These are phyloP conservation scores for Zasmidium angulare DNA, from an alignment of 2,329 filamentous ascomycete genomes.

Conservation along the genomic window DNA sequence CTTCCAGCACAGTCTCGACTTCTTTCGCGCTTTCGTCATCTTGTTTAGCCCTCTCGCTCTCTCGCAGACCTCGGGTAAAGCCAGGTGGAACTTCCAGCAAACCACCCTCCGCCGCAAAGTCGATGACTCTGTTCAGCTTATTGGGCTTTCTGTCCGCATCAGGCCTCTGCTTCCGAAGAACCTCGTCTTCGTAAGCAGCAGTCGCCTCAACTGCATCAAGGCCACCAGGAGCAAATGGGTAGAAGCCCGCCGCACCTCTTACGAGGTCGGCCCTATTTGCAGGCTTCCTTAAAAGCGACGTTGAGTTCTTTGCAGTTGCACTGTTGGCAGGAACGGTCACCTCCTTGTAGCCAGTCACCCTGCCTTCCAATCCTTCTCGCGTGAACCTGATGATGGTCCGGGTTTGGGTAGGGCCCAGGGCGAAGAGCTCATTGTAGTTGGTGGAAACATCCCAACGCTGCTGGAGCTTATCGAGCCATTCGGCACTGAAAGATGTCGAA, in stretches of 20 bases:
- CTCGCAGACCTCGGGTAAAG: constrained; percentile 73
- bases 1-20: constrained; percentile 63
- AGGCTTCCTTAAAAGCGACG: constrained; percentile 81
- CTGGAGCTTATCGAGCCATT: constrained; percentile 87
- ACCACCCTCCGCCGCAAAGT: constrained; percentile 73
- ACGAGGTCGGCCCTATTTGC: constrained; percentile 88
- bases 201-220: constrained; percentile 83
- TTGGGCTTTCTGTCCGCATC: constrained; percentile 40
- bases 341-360: constrained; percentile 90
- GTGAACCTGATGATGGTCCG: constrained; percentile 92
- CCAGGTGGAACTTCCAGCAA: constrained; percentile 82
- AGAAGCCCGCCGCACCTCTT: constrained; percentile 86
- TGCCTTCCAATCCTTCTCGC: constrained; percentile 85
- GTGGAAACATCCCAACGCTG: constrained; percentile 82
- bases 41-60: constrained; percentile 59
- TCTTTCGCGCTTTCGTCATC: constrained; percentile 62
- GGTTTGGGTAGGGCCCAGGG: constrained; percentile 85
- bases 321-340: constrained; percentile 88
- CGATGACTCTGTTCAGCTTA: constrained; percentile 80
- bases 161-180: constrained; percentile 50
- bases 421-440: constrained; percentile 81
- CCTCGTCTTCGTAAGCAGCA: constrained; percentile 78
- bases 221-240: constrained; percentile 89
- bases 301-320: constrained; percentile 92
- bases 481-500: constrained; percentile 72